Evolutionary conservation across 2,329 filamentous ascomycete genomes (phyloP).

Genomic region (Pseudocercospora vitis): DNA sequence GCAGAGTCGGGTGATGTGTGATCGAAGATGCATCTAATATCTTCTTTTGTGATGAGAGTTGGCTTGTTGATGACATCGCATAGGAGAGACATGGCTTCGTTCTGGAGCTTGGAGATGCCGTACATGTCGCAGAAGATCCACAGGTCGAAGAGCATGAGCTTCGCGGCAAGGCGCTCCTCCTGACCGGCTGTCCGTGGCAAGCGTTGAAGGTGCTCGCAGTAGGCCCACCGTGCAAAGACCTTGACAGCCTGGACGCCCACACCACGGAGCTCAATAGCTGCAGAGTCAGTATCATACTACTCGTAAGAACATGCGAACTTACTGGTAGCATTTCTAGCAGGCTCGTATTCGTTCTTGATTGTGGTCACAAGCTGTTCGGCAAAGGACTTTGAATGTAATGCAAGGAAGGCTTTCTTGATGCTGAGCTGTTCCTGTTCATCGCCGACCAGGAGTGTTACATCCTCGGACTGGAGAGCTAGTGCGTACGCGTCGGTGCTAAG

Average conservation of each 20-base stretch:
- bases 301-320: background rate
- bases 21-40: background rate
- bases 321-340: background rate
- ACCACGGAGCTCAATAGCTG: background rate
- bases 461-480: conserved; percentile 4
- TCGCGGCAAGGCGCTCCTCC: background rate
- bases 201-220: background rate
- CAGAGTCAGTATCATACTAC: background rate
- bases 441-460: background rate
- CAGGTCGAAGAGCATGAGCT: background rate
- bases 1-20: background rate
- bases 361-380: background rate
- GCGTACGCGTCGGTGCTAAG: conserved; percentile 1
- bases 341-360: background rate
- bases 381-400: background rate
- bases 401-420: conserved; percentile 5
- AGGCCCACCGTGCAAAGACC: conserved; percentile 2
- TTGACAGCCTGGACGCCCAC: conserved; percentile 3
- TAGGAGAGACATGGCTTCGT: conserved; percentile 2
- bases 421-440: background rate
- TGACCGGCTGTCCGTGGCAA: background rate
- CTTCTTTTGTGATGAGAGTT: background rate
- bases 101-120: conserved; percentile 5
- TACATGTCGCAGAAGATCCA: conserved; percentile 9
- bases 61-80: background rate